A percentile compares a stretch with the other conserved stretches of the same genome.
phyloP scores from a whole-genome alignment of 140 eudicot genomes.

The Ambrosia hybrid region DNA sequence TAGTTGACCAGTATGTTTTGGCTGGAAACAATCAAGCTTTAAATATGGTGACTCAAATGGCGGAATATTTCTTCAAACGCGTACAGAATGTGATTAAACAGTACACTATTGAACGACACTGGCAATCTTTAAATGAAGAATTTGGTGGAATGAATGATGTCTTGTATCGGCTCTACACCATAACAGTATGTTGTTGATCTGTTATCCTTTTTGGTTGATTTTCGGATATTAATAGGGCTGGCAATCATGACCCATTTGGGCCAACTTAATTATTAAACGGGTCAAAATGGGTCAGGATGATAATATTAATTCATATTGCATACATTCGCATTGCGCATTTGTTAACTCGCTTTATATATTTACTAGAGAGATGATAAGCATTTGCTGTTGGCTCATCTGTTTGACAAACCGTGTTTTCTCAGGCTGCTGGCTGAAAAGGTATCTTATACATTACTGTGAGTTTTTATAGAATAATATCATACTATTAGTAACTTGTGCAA shows the following conservation, averaged over 20 bases:
- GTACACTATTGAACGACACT: constrained; percentile 71
- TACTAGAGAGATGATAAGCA: constrained; percentile 75
- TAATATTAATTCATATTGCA: background rate
- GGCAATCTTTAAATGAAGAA: constrained; percentile 83
- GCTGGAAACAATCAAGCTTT: constrained; percentile 66
- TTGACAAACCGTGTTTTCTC: constrained; percentile 96
- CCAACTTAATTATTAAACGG: no score
- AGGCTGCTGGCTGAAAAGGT: constrained; percentile 88
- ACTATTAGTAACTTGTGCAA: background rate
- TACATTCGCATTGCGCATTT: background rate
- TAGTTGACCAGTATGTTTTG: constrained; percentile 72
- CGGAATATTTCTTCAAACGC: constrained; percentile 73
- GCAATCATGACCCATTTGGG: no score
- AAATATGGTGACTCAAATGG: constrained; percentile 69
- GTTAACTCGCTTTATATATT: constrained; percentile 7
- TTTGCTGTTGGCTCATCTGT: constrained; percentile 83
- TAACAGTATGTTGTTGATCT: constrained; percentile 58
- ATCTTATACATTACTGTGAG: background rate
- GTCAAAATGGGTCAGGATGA: background rate
- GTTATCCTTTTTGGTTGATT: background rate
- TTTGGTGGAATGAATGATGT: constrained; percentile 98
- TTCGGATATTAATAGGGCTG: no score
- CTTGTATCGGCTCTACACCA: constrained; percentile 60
- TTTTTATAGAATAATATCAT: background rate
- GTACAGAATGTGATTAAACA: constrained; percentile 68